Evolutionary conservation across 306 rosid genomes (phyloP).

Genomic region (Trifolium dubium): DNA sequence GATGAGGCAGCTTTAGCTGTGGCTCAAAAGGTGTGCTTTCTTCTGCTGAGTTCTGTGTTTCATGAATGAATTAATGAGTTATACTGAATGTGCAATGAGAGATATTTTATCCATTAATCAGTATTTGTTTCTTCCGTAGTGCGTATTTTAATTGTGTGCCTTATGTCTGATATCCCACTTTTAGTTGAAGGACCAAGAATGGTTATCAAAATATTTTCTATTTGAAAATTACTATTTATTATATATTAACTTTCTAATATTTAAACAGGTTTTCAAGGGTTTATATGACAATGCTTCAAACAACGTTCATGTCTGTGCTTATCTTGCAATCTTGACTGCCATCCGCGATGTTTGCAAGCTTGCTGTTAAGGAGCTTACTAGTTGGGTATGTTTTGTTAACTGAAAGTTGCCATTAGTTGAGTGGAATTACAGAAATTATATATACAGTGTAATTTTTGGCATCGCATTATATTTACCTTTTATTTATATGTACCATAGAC

Average conservation of each 20-base stretch:
- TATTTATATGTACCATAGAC: not conserved
- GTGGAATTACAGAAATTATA: not conserved
- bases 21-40: constrained; percentile 80
- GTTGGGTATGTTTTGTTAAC: constrained; percentile 76
- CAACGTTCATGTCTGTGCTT: constrained; percentile 71
- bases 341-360: constrained; percentile 99
- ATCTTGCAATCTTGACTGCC: constrained; percentile 85
- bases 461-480: not conserved
- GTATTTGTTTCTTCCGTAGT: constrained; percentile 24
- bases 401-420: not conserved
- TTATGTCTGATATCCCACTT: constrained; percentile 25
- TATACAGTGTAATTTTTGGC: constrained; percentile 13
- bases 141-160: constrained; percentile 6
- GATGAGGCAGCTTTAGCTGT: constrained; percentile 99
- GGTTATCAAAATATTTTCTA: not conserved
- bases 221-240: constrained; percentile 20
- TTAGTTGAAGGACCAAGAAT: constrained; percentile 2
- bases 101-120: not conserved
- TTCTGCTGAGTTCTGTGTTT: constrained; percentile 7
- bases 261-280: constrained; percentile 77
- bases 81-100: not conserved
- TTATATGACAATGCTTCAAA: constrained; percentile 84
- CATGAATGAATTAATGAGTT: constrained; percentile 11
- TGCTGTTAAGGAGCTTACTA: constrained; percentile 91
- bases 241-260: not conserved